Conservation (phyloP, 108 stramenopile genomes). For the Pseudonitzschia multiseries region DNA sequence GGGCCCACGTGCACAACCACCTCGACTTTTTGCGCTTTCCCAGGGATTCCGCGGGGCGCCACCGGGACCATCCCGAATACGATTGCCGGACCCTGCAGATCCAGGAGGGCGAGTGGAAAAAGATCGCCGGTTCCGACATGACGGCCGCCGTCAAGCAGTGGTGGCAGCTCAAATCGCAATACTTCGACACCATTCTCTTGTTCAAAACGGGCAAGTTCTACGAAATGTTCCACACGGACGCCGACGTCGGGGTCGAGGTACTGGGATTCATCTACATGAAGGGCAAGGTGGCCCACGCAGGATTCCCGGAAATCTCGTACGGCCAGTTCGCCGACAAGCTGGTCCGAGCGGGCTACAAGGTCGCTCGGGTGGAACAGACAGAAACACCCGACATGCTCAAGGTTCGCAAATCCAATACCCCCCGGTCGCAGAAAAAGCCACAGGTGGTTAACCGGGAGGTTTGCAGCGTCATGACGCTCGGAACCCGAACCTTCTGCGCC, state of each 20-base stretch:
- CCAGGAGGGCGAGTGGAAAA: conserved; percentile 48
- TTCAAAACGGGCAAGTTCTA: conserved; percentile 99
- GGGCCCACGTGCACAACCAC: conserved; percentile 91
- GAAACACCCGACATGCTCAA: conserved; percentile 96
- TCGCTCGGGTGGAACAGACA: conserved; percentile 98
- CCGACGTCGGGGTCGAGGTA: conserved; percentile 92
- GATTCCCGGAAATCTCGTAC: conserved; percentile 92
- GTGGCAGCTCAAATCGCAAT: conserved; percentile 97
- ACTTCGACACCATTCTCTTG: conserved; percentile 94
- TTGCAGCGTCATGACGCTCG: conserved; percentile 82
- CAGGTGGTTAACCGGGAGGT: conserved; percentile 94
- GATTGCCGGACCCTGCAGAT: conserved; percentile 86
- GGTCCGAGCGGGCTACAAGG: conserved; percentile 93
- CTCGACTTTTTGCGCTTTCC: conserved; percentile 70
- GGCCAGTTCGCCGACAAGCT: conserved; percentile 83
- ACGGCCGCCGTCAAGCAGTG: conserved; percentile 93
- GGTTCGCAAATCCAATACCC: conserved; percentile 69
- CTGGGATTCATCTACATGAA: conserved; percentile 96
- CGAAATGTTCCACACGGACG: conserved; percentile 90
- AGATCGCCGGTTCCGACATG: conserved; percentile 44
- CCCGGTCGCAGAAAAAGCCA: conserved; percentile 65
- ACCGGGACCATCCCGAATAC: conserved; percentile 74
- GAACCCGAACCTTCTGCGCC: conserved; percentile 94
- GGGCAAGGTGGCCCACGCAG: conserved; percentile 91
- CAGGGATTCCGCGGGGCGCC: conserved; percentile 60